Percentiles rank a stretch among this genome's conserved stretches.
These are phyloP conservation scores for Cucurbita maxima DNA, from an alignment of 306 rosid species.

Conservation along the genomic window DNA sequence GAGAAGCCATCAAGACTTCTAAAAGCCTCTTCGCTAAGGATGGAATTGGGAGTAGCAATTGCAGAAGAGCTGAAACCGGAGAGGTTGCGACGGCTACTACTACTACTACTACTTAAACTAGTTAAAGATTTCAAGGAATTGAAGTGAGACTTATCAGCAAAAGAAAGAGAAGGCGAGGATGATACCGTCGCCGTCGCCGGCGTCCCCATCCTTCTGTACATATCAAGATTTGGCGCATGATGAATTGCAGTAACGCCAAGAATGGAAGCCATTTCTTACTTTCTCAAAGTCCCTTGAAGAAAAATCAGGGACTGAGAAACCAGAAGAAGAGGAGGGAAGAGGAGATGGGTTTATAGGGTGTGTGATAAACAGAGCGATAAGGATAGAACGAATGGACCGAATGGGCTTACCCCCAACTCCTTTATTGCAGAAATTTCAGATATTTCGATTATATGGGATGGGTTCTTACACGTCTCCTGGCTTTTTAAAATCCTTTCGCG, in stretches of 20 bases:
- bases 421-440: neutral
- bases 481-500: neutral
- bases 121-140: constrained; percentile 26
- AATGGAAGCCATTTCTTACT: constrained; percentile 40
- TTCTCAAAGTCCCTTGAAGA: neutral
- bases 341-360: neutral
- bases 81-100: constrained; percentile 4
- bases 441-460: neutral
- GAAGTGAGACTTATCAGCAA: constrained; percentile 40
- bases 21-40: constrained; percentile 89
- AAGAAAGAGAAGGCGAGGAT: constrained; percentile 23
- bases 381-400: constrained; percentile 11
- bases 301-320: neutral
- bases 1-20: constrained; percentile 42
- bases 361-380: neutral
- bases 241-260: constrained; percentile 54
- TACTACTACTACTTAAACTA: neutral
- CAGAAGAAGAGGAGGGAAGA: neutral
- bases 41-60: constrained; percentile 78
- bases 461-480: neutral
- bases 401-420: neutral
- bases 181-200: constrained; percentile 12
- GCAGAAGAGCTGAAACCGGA: constrained; percentile 39
- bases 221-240: constrained; percentile 39
- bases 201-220: constrained; percentile 12